Percentiles rank a stretch among this genome's conserved stretches.
Evolutionary conservation across 2,329 filamentous ascomycete species (phyloP).

Genomic region (Colletotrichum coccodes): DNA sequence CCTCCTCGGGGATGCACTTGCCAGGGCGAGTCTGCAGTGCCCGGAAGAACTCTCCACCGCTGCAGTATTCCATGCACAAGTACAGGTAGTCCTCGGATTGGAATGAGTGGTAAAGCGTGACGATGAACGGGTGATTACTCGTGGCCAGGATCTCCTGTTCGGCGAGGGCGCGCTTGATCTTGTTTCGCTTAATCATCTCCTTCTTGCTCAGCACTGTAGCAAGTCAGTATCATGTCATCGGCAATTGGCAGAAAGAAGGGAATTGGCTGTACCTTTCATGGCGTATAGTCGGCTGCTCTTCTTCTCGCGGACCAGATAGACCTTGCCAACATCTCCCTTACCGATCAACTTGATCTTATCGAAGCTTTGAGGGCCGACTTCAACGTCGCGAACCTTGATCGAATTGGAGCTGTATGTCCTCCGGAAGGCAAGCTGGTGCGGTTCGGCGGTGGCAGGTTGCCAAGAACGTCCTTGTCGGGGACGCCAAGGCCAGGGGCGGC

Average conservation of each 20-base stretch:
- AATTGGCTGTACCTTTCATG: constrained; percentile 84
- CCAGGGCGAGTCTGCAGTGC: constrained; percentile 95
- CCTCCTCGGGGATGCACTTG: constrained; percentile 97
- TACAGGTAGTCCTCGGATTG: constrained; percentile 99
- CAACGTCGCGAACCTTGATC: constrained; percentile 97
- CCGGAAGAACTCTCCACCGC: constrained; percentile 97
- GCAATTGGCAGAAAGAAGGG: not conserved
- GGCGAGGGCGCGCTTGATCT: constrained; percentile 97
- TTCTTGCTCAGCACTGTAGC: constrained; percentile 92
- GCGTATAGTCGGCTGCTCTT: constrained; percentile 95
- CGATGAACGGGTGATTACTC: constrained; percentile 98
- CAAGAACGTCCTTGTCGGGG: constrained; percentile 62
- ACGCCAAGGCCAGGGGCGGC: constrained; percentile 40
- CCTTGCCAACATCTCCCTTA: constrained; percentile 98
- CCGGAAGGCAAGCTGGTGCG: constrained; percentile 81
- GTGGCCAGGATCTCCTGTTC: constrained; percentile 98
- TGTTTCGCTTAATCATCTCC: constrained; percentile 99
- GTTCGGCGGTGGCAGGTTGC: constrained; percentile 72
- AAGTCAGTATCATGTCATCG: constrained; percentile 46
- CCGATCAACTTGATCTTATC: constrained; percentile 99
- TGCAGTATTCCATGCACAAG: constrained; percentile 99
- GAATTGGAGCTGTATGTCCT: constrained; percentile 99
- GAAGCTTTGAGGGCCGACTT: constrained; percentile 94
- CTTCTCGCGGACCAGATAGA: constrained; percentile 97
- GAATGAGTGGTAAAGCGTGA: constrained; percentile 98